Conservation (phyloP, 352 stramenopile genomes). For the Phytophthora europaea region DNA sequence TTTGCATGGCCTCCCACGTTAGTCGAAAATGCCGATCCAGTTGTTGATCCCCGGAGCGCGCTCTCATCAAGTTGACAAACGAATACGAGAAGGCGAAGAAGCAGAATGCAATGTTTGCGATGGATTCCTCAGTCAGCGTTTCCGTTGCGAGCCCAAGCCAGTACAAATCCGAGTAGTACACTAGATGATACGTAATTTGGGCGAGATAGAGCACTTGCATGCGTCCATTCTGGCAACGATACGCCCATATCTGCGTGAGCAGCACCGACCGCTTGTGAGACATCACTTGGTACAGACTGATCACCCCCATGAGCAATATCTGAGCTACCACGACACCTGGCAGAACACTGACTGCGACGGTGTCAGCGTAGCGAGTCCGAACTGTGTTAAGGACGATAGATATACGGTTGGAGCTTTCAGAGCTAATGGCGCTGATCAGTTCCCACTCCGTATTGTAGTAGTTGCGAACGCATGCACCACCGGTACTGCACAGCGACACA, state of each 20-base stretch:
- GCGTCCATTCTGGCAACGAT: constrained; percentile 18
- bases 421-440: not conserved
- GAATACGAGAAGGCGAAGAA: not conserved
- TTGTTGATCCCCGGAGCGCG: not conserved
- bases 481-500: constrained; percentile 13
- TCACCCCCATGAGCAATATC: constrained; percentile 19
- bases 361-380: constrained; percentile 19
- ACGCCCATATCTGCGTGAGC: constrained; percentile 34
- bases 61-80: not conserved
- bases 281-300: constrained; percentile 29
- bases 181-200: not conserved
- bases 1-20: not conserved
- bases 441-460: constrained; percentile 26
- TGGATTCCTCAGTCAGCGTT: not conserved
- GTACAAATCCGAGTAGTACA: not conserved
- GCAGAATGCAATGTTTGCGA: not conserved
- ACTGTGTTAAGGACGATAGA: constrained; percentile 11
- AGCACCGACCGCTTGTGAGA: constrained; percentile 20
- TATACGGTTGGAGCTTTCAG: not conserved
- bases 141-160: not conserved
- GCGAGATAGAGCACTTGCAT: not conserved
- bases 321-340: constrained; percentile 25
- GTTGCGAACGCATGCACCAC: constrained; percentile 21
- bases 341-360: constrained; percentile 11
- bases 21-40: not conserved